Evolutionary conservation across 805 yeast genomes (phyloP), one percentile per base, ranked within the genome.

Genomic region (Debaryomyces tyrocola): DNA sequence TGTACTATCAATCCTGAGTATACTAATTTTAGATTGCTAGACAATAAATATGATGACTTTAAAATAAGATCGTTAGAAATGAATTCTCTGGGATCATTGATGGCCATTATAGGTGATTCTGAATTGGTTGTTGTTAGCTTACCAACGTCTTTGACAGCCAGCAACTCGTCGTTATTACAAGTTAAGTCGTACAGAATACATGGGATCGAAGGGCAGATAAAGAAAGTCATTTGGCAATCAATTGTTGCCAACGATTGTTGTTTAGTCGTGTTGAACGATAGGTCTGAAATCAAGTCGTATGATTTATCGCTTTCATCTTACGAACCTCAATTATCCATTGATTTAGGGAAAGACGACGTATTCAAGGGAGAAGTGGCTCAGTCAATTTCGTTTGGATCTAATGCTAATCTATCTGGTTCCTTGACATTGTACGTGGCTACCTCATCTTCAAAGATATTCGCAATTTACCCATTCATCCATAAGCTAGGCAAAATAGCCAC

Each of bases 21-120:
- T 1, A 46, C 48, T 7, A 55, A 54, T 37, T 69, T 61, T 53
- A 51, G 52, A 34, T 21, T 62, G 11, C 43, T 70, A 17, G 51
- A 53, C 12, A 44, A 50, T 12, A 21, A 24, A 4, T 38, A 62
- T 24, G 62, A 62, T 10, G 37, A 41, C 7, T 67, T 66, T 46
- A 59, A 58, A 15, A 70, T 77, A 24, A 48, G 53, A 3, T 62
- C 63, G 0, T 41, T 79, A 17, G 54, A 55, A 17, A 47, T 75
- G 44, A 80, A 80, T 55, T 46, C 55, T 4, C 56, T 70, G 33
- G 80, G 77, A 4, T 64, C 73, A 0, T 58, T 73, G 4, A 47
- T 80, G 41, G 82, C 80, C 2, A 54, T 70, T 2, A 59, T 68
- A n/a, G 73, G 77, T 4, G 58, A 54, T 1, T 8, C 43, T 4